Evolutionary conservation across 768 basidiomycete species (phyloP), one percentile per base, ranked within the genome.

Genomic region (Lentinus brumalis): DNA sequence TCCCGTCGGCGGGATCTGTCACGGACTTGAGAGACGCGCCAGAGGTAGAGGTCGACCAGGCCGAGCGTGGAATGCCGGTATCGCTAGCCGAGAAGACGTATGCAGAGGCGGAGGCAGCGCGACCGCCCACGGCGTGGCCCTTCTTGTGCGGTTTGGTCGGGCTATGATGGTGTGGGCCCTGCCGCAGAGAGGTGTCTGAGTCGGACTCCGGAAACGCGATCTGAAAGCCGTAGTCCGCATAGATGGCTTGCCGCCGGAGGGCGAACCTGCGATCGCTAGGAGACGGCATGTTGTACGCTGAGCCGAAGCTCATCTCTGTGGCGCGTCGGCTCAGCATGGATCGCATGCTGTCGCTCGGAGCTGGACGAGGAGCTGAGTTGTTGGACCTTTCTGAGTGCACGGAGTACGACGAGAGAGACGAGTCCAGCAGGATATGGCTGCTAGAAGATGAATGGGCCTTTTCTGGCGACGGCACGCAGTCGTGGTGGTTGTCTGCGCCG

Each of bases 171-270:
- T 18, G 15, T 9, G 16, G 7, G 30, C 44, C 18, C 38, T 56
- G 52, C 42, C 53, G 50, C 14, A 57, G 44, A 39, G 59, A 49
- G 8, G 51, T 46, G 29, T 55, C 56, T 16, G 61, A 62, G 53
- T 62, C 61, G 30, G 61, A 57, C 30, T 58, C 61, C 29, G 61
- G 61, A 10, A 62, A 57, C 26, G 61, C 56, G 46, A 62, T 53
- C 41, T 58, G 51, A 47, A 62, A 55, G 38, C 57, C 57, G 30
- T 57, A 53, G 35, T 62, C 61, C 9, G 61, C 61, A 14, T 62
- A 62, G 30, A 62, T 58, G 14, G 61, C 61, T 41, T 62, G 61
- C 15, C 61, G 45, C 3, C 61, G 46, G 52, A 54, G 52, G 10
- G 61, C 61, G 47, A 62, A 62, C 18, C 47, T 57, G 47, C 61